A percentile compares a stretch with the other conserved stretches of the same genome.
These are phyloP conservation scores for Naematelia encephala DNA, from an alignment of 768 basidiomycete species.

Conservation along the genomic window DNA sequence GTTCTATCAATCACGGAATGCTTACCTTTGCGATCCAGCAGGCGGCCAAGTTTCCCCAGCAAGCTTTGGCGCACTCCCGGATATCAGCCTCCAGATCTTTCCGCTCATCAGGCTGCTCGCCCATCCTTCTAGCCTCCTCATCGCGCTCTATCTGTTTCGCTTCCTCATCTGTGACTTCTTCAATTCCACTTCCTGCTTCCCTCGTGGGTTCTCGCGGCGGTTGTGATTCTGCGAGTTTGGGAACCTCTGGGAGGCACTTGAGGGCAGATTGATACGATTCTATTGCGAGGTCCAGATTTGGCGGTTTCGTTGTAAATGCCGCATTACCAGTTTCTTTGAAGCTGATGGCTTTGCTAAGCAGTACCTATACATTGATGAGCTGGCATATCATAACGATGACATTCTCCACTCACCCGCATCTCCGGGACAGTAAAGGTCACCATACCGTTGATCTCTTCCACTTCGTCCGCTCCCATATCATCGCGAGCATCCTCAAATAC, in stretches of 20 bases:
- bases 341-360: conserved; percentile 58
- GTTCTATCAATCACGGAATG: background rate
- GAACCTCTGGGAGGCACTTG: conserved; percentile 58
- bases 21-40: conserved; percentile 75
- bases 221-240: conserved; percentile 5
- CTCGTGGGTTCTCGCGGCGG: conserved; percentile 47
- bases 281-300: conserved; percentile 68
- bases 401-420: background rate
- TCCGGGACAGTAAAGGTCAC: background rate
- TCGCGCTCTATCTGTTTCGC: conserved; percentile 31
- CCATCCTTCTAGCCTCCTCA: conserved; percentile 7
- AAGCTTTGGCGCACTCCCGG: conserved; percentile 63
- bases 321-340: conserved; percentile 74
- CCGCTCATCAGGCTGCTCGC: conserved; percentile 24
- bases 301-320: conserved; percentile 58
- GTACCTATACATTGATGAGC: conserved; percentile 49
- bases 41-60: conserved; percentile 85
- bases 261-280: conserved; percentile 67
- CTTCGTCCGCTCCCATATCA: background rate
- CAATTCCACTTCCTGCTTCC: conserved; percentile 29
- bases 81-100: conserved; percentile 55
- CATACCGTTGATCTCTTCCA: conserved; percentile 1
- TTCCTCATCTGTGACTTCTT: conserved; percentile 48
- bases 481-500: conserved; percentile 5
- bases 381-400: background rate